Base-by-base conservation (phyloP, 768 basidiomycete genomes). In the Chalciporus chontae region DNA sequence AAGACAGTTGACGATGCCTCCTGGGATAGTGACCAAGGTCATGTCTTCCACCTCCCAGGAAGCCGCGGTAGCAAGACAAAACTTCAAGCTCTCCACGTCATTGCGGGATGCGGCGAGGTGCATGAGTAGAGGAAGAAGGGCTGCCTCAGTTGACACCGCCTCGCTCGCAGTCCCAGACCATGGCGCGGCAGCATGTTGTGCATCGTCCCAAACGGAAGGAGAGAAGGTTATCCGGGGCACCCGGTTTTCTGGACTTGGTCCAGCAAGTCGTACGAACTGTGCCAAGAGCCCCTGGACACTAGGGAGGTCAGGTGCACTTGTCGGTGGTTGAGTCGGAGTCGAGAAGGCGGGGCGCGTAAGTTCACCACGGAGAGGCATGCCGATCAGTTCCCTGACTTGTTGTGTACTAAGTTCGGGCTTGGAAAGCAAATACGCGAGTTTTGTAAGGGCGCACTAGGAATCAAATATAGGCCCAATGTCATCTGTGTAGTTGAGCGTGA, bases 351-450 rank as follows among this genome's bases (percentile, higher is more conserved):
- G 62, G 19, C 78, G 75, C 0, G 88, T 92, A 37, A 97, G 81
- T 67, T 97, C 94, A 40, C 94, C 94, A 7, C 94, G 90, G 10
- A 96, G 74, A 4, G 94, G 87, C 29, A 77, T 82, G 11, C 80
- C 73, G 49, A 96, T 79, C 18, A 95, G 77, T 36, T 81, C 73
- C 47, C 91, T 83, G 40, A 97, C 79, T 69, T 91, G 80, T 17
- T 73, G 64, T 3, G 73, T 62, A 0, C 79, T 75, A 7, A 95
- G 78, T 59, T 91, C 87, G 1, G 85, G 74, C 65, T 96, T 95
- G 6, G 90, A 90, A 29, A 96, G 76, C 13, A 97, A 79, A 62
- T 96, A 97, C 40, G 87, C 79, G 14, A 97, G 77, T 70, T 97
- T 97, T 13, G 91, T 78, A 17, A 96, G 78, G 2, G 94, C 94